phyloP scores from a whole-genome alignment of 108 stramenopile species.

The Bacterosira constricta region DNA sequence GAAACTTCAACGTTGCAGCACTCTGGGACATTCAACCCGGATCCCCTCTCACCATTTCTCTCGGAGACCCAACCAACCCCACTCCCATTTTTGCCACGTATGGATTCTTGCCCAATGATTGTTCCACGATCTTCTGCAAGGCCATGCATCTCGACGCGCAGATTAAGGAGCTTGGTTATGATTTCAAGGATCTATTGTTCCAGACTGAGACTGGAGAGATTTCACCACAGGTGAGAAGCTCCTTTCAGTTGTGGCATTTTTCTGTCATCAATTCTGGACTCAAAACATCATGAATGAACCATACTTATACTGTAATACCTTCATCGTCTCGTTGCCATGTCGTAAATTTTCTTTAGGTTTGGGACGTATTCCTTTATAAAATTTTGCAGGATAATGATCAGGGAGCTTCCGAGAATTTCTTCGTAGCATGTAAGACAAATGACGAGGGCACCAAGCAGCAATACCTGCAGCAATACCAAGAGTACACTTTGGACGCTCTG shows the following conservation, averaged over 20 bases:
- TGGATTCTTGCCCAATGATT: conserved; percentile 35
- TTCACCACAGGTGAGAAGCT: no score
- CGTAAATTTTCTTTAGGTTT: no score
- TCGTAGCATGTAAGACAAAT: conserved; percentile 26
- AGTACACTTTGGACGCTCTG: conserved; percentile 30
- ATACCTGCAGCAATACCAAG: conserved; percentile 31
- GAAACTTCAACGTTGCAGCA: conserved; percentile 27
- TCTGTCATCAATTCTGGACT: no score
- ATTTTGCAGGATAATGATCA: conserved; percentile 40
- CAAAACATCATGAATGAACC: no score
- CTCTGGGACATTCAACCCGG: conserved; percentile 36
- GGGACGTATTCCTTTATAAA: conserved; percentile 46
- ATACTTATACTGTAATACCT: no score
- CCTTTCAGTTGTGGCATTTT: no score
- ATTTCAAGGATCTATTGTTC: conserved; percentile 17
- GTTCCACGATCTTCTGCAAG: conserved; percentile 42
- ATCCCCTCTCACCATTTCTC: conserved; percentile 30
- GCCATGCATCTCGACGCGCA: conserved; percentile 28
- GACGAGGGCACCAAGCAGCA: conserved; percentile 33
- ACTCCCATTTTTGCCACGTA: conserved; percentile 46
- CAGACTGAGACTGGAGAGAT: conserved; percentile 42
- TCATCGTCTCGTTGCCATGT: no score
- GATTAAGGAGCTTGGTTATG: conserved; percentile 36
- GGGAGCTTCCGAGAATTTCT: conserved; percentile 23
- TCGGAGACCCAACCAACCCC: conserved; percentile 48